These are phyloP conservation scores for Globisporangium solare DNA, from an alignment of 352 stramenopile species.

Conservation along the genomic window DNA sequence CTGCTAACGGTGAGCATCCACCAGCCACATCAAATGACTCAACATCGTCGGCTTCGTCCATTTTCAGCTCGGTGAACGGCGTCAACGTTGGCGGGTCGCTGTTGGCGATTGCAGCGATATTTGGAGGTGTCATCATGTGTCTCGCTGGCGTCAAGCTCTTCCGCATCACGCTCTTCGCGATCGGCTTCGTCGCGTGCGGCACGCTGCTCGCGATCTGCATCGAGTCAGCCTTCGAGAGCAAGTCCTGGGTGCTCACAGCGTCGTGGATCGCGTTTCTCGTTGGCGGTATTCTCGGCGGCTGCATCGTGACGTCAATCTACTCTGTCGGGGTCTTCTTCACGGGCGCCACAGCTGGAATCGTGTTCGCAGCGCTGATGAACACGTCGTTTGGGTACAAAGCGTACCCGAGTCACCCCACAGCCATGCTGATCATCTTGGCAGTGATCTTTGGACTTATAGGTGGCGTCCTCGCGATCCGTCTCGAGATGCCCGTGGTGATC, in stretches of 20 bases:
- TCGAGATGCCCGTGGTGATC: constrained; percentile 48
- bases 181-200: constrained; percentile 47
- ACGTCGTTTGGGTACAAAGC: constrained; percentile 47
- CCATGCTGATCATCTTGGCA: constrained; percentile 33
- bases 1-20: too few relatives aligned
- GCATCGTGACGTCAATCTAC: constrained; percentile 44
- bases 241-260: constrained; percentile 34
- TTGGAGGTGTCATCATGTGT: constrained; percentile 23
- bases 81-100: constrained; percentile 32
- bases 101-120: constrained; percentile 32
- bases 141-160: constrained; percentile 54
- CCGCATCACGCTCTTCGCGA: constrained; percentile 46
- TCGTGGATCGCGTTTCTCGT: constrained; percentile 52
- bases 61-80: constrained; percentile 32
- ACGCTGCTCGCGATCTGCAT: constrained; percentile 33
- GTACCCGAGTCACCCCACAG: constrained; percentile 39
- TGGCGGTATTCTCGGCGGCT: constrained; percentile 37
- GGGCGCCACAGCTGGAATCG: constrained; percentile 33
- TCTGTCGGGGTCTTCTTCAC: constrained; percentile 48
- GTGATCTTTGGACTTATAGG: constrained; percentile 39
- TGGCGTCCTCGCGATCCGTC: constrained; percentile 35
- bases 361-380: constrained; percentile 41
- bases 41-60: constrained; percentile 17
- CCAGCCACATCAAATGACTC: not conserved
- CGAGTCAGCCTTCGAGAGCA: constrained; percentile 28